Evolutionary conservation across 2,329 filamentous ascomycete genomes (phyloP).

Genomic region (Plectosphaerella sp.): DNA sequence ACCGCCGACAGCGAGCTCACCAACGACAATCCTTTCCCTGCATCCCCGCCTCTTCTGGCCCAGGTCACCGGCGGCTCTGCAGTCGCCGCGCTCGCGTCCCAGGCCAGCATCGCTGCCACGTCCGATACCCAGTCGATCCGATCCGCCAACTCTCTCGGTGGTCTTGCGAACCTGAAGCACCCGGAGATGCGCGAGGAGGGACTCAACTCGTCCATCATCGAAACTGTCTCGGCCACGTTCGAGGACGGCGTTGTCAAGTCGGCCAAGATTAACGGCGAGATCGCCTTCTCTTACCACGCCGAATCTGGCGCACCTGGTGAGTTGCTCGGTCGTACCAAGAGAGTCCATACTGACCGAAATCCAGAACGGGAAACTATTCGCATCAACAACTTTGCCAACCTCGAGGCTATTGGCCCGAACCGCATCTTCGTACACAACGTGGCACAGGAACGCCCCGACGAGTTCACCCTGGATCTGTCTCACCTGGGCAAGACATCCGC

Average conservation of each 20-base stretch:
- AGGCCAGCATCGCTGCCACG: slow-evolving; percentile 50
- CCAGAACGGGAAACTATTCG: slow-evolving; percentile 63
- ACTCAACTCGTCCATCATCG: slow-evolving; percentile 83
- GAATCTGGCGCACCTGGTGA: slow-evolving; percentile 21
- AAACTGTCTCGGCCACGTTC: slow-evolving; percentile 84
- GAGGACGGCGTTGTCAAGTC: slow-evolving; percentile 68
- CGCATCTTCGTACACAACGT: slow-evolving; percentile 79
- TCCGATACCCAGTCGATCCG: slow-evolving; percentile 91
- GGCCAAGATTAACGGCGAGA: slow-evolving; percentile 77
- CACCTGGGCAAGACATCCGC: slow-evolving; percentile 70
- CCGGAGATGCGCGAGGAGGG: slow-evolving; percentile 76
- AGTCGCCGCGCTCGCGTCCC: slow-evolving; percentile 55
- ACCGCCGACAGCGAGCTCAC: slow-evolving; percentile 20
- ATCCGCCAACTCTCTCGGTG: slow-evolving; percentile 76
- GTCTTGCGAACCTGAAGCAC: slow-evolving; percentile 67
- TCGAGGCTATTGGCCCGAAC: slow-evolving; percentile 92
- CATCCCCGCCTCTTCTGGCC: slow-evolving; percentile 31
- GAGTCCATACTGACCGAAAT: background rate
- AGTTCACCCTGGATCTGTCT: slow-evolving; percentile 72
- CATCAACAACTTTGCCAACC: slow-evolving; percentile 79
- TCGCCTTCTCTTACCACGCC: slow-evolving; percentile 78
- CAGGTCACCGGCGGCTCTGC: slow-evolving; percentile 37
- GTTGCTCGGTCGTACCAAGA: background rate
- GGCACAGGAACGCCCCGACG: slow-evolving; percentile 61
- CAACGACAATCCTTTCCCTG: slow-evolving; percentile 25